phyloP scores from a whole-genome alignment of 768 basidiomycete genomes.

The Albatrellus ellisii region DNA sequence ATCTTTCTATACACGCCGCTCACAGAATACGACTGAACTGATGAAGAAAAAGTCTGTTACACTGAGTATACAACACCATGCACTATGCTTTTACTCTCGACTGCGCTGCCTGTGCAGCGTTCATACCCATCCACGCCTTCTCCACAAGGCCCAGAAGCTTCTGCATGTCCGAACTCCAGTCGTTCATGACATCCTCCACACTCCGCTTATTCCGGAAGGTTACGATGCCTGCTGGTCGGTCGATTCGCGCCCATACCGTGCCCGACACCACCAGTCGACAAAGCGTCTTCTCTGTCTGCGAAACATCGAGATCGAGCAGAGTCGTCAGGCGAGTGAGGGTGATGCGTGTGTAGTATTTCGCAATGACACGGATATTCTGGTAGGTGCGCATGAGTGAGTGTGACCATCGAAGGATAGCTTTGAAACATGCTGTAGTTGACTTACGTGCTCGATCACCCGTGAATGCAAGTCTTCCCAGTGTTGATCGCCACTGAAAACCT shows the following conservation, averaged over 20 bases:
- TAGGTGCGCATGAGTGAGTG: conserved; percentile 4
- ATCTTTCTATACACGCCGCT: neutral
- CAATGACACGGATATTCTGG: conserved; percentile 92
- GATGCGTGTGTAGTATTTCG: conserved; percentile 91
- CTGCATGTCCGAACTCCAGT: conserved; percentile 96
- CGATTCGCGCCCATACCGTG: conserved; percentile 87
- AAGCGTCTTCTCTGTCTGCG: conserved; percentile 81
- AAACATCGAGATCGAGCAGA: conserved; percentile 72
- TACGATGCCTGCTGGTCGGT: conserved; percentile 83
- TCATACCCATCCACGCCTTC: conserved; percentile 98
- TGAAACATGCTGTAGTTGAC: conserved; percentile 17
- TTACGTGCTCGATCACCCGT: conserved; percentile 91
- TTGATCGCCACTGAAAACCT: conserved; percentile 66
- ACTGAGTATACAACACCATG: neutral
- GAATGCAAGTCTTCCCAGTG: conserved; percentile 94
- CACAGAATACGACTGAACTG: neutral
- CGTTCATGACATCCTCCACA: conserved; percentile 92
- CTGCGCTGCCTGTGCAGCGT: conserved; percentile 78
- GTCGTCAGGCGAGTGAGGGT: conserved; percentile 70
- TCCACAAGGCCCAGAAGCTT: conserved; percentile 84
- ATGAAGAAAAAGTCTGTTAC: neutral
- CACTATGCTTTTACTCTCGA: conserved; percentile 38
- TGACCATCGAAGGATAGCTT: neutral
- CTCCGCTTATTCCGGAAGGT: conserved; percentile 74
- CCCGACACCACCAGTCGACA: conserved; percentile 85